Conservation (phyloP, 345 rosid genomes). For the Eucalyptus cladocalyx region DNA sequence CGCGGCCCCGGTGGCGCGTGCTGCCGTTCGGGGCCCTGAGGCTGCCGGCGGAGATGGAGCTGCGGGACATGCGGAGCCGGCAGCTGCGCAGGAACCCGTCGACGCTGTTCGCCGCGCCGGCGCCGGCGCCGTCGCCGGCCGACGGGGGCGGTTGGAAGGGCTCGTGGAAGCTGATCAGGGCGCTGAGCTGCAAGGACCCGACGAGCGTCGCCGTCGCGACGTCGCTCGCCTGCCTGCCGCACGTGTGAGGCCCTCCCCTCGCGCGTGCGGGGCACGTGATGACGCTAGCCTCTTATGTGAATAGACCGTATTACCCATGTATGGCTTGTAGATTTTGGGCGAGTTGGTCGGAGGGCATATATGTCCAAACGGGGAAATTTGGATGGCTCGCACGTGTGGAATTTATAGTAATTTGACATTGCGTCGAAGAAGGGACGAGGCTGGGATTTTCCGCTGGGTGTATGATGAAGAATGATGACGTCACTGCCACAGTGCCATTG, state of each 20-base stretch:
- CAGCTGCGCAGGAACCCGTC: conserved; percentile 45
- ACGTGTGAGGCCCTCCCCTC: neutral
- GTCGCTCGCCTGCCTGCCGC: conserved; percentile 25
- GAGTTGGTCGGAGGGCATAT: neutral
- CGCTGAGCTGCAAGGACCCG: conserved; percentile 53
- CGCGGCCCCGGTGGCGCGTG: conserved; percentile 51
- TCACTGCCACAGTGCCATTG: neutral
- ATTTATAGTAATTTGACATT: neutral
- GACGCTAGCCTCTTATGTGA: neutral
- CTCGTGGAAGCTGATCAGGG: conserved; percentile 44
- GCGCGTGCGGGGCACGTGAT: neutral
- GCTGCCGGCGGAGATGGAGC: conserved; percentile 52
- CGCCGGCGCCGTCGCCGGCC: neutral
- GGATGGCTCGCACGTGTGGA: neutral
- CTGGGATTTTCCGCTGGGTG: too few species aligned
- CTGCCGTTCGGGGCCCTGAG: conserved; percentile 52
- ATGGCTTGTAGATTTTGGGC: neutral
- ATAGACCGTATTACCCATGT: neutral
- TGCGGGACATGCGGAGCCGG: conserved; percentile 54
- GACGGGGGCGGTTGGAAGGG: conserved; percentile 17
- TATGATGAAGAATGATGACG: neutral
- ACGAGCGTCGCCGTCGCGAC: conserved; percentile 47
- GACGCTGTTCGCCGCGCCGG: conserved; percentile 15
- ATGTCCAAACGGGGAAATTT: neutral
- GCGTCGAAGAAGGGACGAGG: neutral